A percentile compares a stretch with the other conserved stretches of the same genome.
Evolutionary conservation across 805 yeast species (phyloP).

Genomic region (Isabelozyma gotoi): DNA sequence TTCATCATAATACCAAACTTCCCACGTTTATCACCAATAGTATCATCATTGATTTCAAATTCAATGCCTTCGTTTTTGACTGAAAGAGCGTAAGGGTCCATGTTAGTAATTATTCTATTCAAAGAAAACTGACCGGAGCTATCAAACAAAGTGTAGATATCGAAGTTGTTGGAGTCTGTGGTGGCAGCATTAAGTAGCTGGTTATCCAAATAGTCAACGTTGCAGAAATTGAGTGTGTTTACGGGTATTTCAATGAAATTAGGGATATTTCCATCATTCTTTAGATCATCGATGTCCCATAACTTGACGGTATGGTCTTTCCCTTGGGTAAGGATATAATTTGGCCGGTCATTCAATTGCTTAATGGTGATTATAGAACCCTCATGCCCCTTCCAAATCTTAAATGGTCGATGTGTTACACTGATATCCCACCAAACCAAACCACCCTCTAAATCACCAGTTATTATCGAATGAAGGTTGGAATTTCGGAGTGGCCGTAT

Average conservation of each 20-base stretch:
- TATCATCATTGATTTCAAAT: constrained; percentile 3
- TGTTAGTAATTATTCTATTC: constrained; percentile 32
- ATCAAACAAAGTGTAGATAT: constrained; percentile 48
- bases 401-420: constrained; percentile 50
- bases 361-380: constrained; percentile 49
- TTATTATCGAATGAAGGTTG: constrained; percentile 28
- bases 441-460: constrained; percentile 66
- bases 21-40: constrained; percentile 25
- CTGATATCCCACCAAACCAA: constrained; percentile 63
- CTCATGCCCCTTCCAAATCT: constrained; percentile 59
- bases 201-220: constrained; percentile 45
- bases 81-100: constrained; percentile 21
- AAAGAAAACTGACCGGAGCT: constrained; percentile 15
- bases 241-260: constrained; percentile 57
- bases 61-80: constrained; percentile 9
- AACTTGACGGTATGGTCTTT: constrained; percentile 57
- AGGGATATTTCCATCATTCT: constrained; percentile 1
- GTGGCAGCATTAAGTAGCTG: constrained; percentile 61
- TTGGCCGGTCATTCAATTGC: constrained; percentile 12
- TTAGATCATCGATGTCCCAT: constrained; percentile 35
- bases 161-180: constrained; percentile 60
- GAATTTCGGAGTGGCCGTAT: background rate
- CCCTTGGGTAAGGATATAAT: constrained; percentile 56
- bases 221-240: constrained; percentile 71
- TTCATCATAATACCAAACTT: constrained; percentile 70